phyloP scores from a whole-genome alignment of 2,329 filamentous ascomycete genomes.

The Dothistroma septosporum region DNA sequence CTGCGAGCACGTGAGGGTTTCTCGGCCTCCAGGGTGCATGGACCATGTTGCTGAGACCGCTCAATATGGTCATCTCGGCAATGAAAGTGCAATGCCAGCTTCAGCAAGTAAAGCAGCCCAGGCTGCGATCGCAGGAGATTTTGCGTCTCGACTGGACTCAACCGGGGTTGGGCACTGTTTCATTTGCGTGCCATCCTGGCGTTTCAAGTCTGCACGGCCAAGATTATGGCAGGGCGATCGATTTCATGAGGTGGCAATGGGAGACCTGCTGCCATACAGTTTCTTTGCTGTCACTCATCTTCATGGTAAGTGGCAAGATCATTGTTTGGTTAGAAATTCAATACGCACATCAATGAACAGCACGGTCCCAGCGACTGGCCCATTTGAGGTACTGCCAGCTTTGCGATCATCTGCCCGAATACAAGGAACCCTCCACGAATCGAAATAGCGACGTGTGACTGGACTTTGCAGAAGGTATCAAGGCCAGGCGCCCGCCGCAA shows the following conservation, averaged over 20 bases:
- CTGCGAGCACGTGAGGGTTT: not conserved
- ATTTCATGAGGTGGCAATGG: not conserved
- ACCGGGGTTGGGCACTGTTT: not conserved
- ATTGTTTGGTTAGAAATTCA: not conserved
- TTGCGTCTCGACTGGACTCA: not conserved
- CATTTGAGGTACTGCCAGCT: not conserved
- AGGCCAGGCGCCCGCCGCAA: not conserved
- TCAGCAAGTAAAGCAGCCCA: not conserved
- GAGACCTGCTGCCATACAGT: not conserved
- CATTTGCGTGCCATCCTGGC: not conserved
- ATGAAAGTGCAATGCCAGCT: not conserved
- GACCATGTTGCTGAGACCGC: not conserved
- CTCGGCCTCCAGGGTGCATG: not conserved
- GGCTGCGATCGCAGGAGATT: not conserved
- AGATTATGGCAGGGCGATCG: not conserved
- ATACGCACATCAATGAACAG: not conserved
- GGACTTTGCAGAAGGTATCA: not conserved
- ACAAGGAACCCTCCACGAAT: not conserved
- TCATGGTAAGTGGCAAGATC: too few species aligned
- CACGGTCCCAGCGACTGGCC: not conserved
- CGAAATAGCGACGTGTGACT: not conserved
- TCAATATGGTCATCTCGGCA: not conserved
- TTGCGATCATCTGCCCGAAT: not conserved
- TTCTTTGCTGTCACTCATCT: not conserved
- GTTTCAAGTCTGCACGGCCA: not conserved